Percentiles rank a stretch among this genome's conserved stretches.
Evolutionary conservation across 2,329 filamentous ascomycete genomes (phyloP).

Genomic region (Tolypocladium endophyticum): DNA sequence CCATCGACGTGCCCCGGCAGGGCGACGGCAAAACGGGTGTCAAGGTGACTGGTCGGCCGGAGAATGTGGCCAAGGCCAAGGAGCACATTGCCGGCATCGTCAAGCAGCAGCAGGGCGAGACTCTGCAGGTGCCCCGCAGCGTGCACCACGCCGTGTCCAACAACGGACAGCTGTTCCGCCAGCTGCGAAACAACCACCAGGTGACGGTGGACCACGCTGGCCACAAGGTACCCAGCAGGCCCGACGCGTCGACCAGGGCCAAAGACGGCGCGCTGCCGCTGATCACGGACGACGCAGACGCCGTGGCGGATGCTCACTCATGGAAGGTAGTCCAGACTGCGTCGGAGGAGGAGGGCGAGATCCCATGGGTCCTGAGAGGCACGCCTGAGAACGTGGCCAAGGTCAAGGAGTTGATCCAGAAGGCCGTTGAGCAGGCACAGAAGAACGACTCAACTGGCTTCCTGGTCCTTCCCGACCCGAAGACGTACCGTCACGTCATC

Average conservation of each 20-base stretch:
- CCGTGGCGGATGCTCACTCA: conserved; percentile 57
- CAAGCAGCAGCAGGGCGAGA: conserved; percentile 83
- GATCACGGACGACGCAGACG: conserved; percentile 76
- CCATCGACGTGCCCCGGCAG: conserved; percentile 84
- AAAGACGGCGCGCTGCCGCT: conserved; percentile 65
- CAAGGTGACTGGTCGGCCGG: conserved; percentile 71
- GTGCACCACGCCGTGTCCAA: conserved; percentile 80
- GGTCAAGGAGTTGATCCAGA: conserved; percentile 64
- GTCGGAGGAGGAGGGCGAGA: conserved; percentile 56
- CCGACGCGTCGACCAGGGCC: conserved; percentile 41
- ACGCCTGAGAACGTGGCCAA: conserved; percentile 68
- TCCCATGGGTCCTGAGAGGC: conserved; percentile 85
- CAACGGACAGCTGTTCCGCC: conserved; percentile 88
- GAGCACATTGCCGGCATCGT: conserved; percentile 68
- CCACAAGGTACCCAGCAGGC: conserved; percentile 62
- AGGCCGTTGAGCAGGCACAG: conserved; percentile 61
- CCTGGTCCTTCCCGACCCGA: conserved; percentile 79
- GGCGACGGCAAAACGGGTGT: conserved; percentile 75
- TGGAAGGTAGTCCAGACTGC: conserved; percentile 68
- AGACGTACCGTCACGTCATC: conserved; percentile 82
- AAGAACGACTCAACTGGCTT: conserved; percentile 71
- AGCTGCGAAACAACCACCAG: conserved; percentile 72
- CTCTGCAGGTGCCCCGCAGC: conserved; percentile 69
- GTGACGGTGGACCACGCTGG: conserved; percentile 90
- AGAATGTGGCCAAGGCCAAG: conserved; percentile 76